These are phyloP conservation scores for Fusarium algeriense DNA, from an alignment of 2,329 filamentous ascomycete species.

Conservation along the genomic window DNA sequence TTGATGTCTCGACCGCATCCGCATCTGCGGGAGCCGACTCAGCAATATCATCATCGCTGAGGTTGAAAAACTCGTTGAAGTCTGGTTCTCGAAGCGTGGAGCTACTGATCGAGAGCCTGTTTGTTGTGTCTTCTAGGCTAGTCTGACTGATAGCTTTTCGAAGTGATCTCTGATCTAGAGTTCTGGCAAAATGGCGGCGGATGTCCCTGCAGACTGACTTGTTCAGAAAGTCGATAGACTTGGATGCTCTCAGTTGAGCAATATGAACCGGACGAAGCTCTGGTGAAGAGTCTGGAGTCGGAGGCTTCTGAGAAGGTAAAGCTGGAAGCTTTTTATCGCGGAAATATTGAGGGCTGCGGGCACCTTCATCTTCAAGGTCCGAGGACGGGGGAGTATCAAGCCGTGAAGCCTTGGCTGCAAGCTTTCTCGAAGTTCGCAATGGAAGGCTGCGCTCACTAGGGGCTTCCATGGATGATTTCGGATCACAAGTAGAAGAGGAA, in stretches of 20 bases:
- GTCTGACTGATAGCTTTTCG: conserved; percentile 49
- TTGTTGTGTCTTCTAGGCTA: conserved; percentile 48
- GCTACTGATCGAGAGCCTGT: conserved; percentile 47
- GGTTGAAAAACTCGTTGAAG: conserved; percentile 65
- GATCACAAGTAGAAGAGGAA: conserved; percentile 38
- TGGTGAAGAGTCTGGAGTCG: conserved; percentile 53
- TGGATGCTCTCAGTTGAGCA: conserved; percentile 45
- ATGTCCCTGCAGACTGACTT: conserved; percentile 45
- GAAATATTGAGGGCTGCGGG: conserved; percentile 32
- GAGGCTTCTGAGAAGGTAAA: conserved; percentile 43
- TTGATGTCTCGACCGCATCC: conserved; percentile 18
- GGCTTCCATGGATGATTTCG: conserved; percentile 40
- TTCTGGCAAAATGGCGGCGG: conserved; percentile 44
- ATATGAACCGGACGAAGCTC: conserved; percentile 50
- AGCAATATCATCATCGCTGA: conserved; percentile 70
- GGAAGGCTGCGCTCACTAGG: conserved; percentile 46
- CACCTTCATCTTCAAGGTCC: conserved; percentile 50
- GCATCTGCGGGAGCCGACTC: conserved; percentile 53
- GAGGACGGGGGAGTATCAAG: conserved; percentile 53
- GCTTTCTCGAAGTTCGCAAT: conserved; percentile 43
- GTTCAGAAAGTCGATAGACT: conserved; percentile 48
- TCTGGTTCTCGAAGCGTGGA: conserved; percentile 63
- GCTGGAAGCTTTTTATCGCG: conserved; percentile 48
- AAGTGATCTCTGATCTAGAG: conserved; percentile 44
- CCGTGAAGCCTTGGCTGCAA: conserved; percentile 37